Conservation (phyloP, 441 rosid species). For the Hypseocharis bilobata region DNA sequence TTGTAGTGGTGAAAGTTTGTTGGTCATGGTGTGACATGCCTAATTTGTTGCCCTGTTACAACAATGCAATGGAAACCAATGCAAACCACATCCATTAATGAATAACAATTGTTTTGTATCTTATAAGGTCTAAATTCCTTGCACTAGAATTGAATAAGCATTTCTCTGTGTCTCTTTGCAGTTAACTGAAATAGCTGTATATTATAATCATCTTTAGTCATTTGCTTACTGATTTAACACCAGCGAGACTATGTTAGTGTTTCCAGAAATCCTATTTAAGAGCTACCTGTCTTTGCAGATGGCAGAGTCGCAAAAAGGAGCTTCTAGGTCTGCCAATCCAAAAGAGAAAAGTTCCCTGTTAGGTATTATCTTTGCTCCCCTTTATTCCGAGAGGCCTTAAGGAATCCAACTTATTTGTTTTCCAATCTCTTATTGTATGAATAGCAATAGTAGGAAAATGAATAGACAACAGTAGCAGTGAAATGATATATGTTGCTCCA, state of each 20-base stretch:
- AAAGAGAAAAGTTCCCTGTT: constrained; percentile 43
- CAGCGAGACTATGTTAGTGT: constrained; percentile 7
- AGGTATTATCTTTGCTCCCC: constrained; percentile 33
- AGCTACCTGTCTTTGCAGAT: constrained; percentile 29
- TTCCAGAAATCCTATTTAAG: constrained; percentile 19
- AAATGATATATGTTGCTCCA: no score
- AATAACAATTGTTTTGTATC: no score
- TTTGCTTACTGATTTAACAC: neutral
- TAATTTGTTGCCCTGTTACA: neutral
- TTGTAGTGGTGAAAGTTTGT: neutral
- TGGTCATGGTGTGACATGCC: neutral
- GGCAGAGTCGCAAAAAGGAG: constrained; percentile 45
- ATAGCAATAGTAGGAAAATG: neutral
- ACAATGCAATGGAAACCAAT: no score
- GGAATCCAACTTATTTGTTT: neutral
- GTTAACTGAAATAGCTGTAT: neutral
- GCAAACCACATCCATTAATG: no score
- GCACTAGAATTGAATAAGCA: neutral
- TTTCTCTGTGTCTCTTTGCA: neutral
- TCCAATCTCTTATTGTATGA: neutral
- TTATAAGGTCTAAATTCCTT: no score
- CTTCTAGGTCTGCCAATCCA: constrained; percentile 29
- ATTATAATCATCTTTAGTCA: neutral
- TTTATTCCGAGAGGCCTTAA: neutral
- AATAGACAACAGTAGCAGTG: neutral